Evolutionary conservation across 1,284 basidiomycete species (phyloP).

Genomic region (Apiotrichum sp.): DNA sequence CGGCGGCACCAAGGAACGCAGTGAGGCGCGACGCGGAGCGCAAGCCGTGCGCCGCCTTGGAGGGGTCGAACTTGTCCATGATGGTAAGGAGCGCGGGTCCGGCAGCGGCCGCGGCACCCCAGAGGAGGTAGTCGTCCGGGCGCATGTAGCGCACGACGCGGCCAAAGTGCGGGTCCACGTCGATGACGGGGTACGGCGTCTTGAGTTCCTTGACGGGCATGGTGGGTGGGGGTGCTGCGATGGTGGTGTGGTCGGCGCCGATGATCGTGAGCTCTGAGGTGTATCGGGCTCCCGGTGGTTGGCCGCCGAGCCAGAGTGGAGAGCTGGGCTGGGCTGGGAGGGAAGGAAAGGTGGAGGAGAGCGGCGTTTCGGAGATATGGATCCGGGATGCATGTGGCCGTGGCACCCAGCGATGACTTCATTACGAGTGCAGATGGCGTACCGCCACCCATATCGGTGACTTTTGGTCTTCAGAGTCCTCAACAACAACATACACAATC

Average conservation of each 20-base stretch:
- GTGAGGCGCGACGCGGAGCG: slow-evolving; percentile 49
- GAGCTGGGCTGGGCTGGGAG: too few relatives aligned
- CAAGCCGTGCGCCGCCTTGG: slow-evolving; percentile 35
- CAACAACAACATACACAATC: too few relatives aligned
- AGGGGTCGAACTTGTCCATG: slow-evolving; percentile 22
- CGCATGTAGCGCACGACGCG: slow-evolving; percentile 89
- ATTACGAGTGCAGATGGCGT: too few relatives aligned
- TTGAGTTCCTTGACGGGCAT: slow-evolving; percentile 68
- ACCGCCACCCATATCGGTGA: too few relatives aligned
- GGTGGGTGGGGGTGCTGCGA: background rate
- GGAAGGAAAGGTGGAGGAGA: too few relatives aligned
- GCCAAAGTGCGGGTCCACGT: slow-evolving; percentile 82
- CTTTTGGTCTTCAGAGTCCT: too few relatives aligned
- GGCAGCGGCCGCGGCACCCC: slow-evolving; percentile 72
- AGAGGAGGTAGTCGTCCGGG: slow-evolving; percentile 75
- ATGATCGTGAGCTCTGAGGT: background rate
- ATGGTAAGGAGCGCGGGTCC: slow-evolving; percentile 29
- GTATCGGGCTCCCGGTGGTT: background rate
- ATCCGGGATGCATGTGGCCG: too few relatives aligned
- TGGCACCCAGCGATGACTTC: background rate
- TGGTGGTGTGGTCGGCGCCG: background rate
- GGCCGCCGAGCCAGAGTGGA: background rate
- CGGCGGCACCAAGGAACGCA: slow-evolving; percentile 63
- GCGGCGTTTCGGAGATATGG: background rate
- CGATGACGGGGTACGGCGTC: slow-evolving; percentile 76